Base-by-base conservation (phyloP, 768 basidiomycete genomes). In the Galerina marginata region DNA sequence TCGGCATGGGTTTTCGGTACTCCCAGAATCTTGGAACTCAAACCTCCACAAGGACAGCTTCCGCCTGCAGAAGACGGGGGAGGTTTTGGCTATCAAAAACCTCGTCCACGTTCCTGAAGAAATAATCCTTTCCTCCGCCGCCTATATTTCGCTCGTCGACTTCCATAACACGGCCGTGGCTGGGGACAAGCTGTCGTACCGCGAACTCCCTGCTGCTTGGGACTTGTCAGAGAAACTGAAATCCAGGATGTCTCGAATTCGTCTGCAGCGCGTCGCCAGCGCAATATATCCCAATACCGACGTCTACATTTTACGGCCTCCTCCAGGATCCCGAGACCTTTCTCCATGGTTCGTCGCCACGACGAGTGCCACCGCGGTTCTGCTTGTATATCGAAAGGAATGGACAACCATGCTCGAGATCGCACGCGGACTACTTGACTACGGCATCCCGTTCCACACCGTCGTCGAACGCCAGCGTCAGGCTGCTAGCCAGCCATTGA, bases 281-380 rank as follows among this genome's bases (percentile, higher is more conserved):
- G 9, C 3, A 16, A 4, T 39, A 2, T 10, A 0, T 33, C 14
- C 4, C 1, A 5, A 36, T 14, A 23, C n/a, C 20, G 7, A 6
- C 16, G 7, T 51, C 16, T 51, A 51, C 33, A 39, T 51, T 23
- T 6, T 51, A 1, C n/a, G 37, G 4, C 50, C 37, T 75, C 76
- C 54, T 71, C 74, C 0, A 71, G 74, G 33, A 2, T 51, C 36
- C n/a, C n/a, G 43, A 4, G 54, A 56, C 29, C 10, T 29, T 1
- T 55, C 37, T 4, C 25, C 59, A 4, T 60, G 59, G 59, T 40
- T 23, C 9, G 16, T 60, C 11, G 39, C 46, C 2, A 56, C 39
- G 9, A 20, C 38, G 6, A 40, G 47, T 2, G 54, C 59, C 1
- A 49, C 39, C 2, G 56, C 59, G 1, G 48, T 60, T 10, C 59